Evolutionary conservation across 805 yeast species (phyloP).

Genomic region (Metschnikowia bowlesiae): DNA sequence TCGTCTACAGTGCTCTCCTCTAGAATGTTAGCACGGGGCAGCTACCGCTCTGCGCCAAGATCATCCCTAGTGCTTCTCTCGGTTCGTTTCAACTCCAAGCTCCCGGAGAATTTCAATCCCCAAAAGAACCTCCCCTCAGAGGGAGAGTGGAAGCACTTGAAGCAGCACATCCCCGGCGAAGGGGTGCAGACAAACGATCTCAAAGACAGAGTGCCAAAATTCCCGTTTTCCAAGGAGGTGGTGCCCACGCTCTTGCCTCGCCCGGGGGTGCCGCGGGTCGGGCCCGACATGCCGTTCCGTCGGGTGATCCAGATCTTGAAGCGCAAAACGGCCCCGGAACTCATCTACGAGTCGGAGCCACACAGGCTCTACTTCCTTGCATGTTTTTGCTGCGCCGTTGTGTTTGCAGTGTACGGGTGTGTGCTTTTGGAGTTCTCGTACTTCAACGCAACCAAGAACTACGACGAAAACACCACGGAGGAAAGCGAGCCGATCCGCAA

Average conservation of each 20-base stretch:
- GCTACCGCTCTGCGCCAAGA: not conserved
- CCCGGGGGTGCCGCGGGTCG: constrained; percentile 74
- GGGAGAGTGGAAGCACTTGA: constrained; percentile 41
- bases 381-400: constrained; percentile 63
- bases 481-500: constrained; percentile 40
- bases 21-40: no score
- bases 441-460: constrained; percentile 48
- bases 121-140: constrained; percentile 28
- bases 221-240: constrained; percentile 60
- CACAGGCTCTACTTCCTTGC: constrained; percentile 71
- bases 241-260: constrained; percentile 67
- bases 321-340: constrained; percentile 57
- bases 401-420: constrained; percentile 65
- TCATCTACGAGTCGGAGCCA: constrained; percentile 79
- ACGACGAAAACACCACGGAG: constrained; percentile 48
- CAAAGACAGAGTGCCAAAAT: constrained; percentile 58
- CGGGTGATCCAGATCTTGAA: constrained; percentile 58
- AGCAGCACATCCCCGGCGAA: constrained; percentile 57
- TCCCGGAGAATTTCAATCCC: constrained; percentile 29
- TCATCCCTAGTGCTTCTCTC: not conserved
- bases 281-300: constrained; percentile 49
- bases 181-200: constrained; percentile 39
- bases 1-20: not conserved
- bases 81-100: constrained; percentile 21
- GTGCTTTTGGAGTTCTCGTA: constrained; percentile 54